phyloP scores from a whole-genome alignment of 2,329 filamentous ascomycete species.

The Penicillium glabrum region DNA sequence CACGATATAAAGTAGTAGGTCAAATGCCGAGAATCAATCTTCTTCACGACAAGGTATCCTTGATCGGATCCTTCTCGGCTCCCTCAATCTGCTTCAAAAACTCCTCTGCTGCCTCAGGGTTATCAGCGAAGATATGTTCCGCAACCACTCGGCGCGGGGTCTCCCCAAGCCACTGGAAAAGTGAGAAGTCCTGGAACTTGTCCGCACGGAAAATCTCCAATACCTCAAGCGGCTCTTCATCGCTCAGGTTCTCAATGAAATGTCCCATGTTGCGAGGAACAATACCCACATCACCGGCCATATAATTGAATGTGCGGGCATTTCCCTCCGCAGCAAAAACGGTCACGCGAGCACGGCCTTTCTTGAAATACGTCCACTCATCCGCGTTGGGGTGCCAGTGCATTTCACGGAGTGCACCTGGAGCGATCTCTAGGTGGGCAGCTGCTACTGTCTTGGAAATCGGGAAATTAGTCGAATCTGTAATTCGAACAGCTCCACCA shows the following conservation, averaged over 20 bases:
- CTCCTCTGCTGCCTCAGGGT: slow-evolving; percentile 42
- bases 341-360: slow-evolving; percentile 69
- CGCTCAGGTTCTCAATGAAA: slow-evolving; percentile 75
- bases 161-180: slow-evolving; percentile 75
- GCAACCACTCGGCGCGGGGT: slow-evolving; percentile 54
- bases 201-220: slow-evolving; percentile 71
- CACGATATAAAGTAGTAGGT: no score
- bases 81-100: slow-evolving; percentile 64
- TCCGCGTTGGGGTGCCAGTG: slow-evolving; percentile 79
- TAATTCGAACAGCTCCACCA: slow-evolving; percentile 65
- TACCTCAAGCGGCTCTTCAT: slow-evolving; percentile 71
- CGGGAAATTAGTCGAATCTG: slow-evolving; percentile 71
- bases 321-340: slow-evolving; percentile 70
- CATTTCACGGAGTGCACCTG: slow-evolving; percentile 72
- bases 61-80: slow-evolving; percentile 49
- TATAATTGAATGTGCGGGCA: slow-evolving; percentile 72
- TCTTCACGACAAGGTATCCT: slow-evolving; percentile 3
- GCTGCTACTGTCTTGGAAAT: slow-evolving; percentile 72
- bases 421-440: slow-evolving; percentile 63
- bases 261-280: slow-evolving; percentile 75
- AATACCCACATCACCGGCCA: slow-evolving; percentile 71
- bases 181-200: slow-evolving; percentile 69
- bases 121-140: not conserved
- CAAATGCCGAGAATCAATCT: not conserved
- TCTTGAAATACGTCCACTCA: slow-evolving; percentile 77